A percentile compares a stretch with the other conserved stretches of the same genome.
Conservation (phyloP, 306 rosid species). For the Quercus cerris region DNA sequence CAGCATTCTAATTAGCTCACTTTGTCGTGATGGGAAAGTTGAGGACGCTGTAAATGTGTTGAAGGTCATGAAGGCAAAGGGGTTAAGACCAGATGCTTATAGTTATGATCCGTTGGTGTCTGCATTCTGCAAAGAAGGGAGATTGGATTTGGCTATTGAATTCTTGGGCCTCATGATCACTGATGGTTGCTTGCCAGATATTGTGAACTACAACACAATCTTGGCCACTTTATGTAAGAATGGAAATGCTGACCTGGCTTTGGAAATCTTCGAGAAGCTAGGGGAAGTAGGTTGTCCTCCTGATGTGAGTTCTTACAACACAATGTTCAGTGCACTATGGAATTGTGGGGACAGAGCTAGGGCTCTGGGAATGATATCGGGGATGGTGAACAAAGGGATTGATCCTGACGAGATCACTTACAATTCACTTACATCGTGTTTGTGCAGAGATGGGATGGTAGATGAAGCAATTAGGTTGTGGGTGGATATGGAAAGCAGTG, state of each 20-base stretch:
- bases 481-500: conserved; percentile 60
- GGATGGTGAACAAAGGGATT: conserved; percentile 59
- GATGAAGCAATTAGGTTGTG: conserved; percentile 74
- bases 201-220: conserved; percentile 74
- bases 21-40: conserved; percentile 60
- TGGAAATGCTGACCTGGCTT: conserved; percentile 65
- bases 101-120: conserved; percentile 81
- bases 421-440: conserved; percentile 66
- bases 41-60: conserved; percentile 64
- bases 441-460: conserved; percentile 92
- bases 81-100: conserved; percentile 69
- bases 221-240: conserved; percentile 68
- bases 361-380: conserved; percentile 64
- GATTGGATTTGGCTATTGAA: conserved; percentile 60
- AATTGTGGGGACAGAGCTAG: conserved; percentile 56
- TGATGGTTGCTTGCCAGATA: conserved; percentile 75
- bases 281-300: conserved; percentile 79
- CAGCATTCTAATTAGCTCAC: conserved; percentile 58
- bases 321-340: conserved; percentile 81
- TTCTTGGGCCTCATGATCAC: conserved; percentile 66
- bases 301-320: conserved; percentile 75
- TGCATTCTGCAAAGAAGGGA: conserved; percentile 69
- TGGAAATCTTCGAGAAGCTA: conserved; percentile 64
- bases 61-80: conserved; percentile 71
- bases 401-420: conserved; percentile 76